Evolutionary conservation across 352 stramenopile species (phyloP).

Genomic region (Phytopythium boreale): DNA sequence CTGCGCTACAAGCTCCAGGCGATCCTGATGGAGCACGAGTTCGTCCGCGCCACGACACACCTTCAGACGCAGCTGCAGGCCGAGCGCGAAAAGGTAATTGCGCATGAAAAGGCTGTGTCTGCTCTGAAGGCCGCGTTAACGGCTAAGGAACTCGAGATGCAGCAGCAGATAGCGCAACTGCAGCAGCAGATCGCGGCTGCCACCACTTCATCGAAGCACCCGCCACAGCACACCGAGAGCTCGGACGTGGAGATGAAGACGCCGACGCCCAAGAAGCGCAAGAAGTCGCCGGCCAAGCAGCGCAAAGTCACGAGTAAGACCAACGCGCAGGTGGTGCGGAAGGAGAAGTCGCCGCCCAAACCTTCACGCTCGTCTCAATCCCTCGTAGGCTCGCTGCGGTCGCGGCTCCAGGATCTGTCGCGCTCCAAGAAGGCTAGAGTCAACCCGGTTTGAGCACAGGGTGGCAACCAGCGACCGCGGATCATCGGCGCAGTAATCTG

Average conservation of each 20-base stretch:
- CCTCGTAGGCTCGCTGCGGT: slow-evolving; percentile 49
- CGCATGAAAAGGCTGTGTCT: slow-evolving; percentile 8
- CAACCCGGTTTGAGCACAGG: slow-evolving; percentile 31
- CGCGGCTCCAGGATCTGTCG: slow-evolving; percentile 40
- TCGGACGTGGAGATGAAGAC: slow-evolving; percentile 35
- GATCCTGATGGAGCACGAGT: slow-evolving; percentile 52
- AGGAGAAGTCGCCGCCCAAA: slow-evolving; percentile 28
- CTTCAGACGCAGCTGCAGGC: slow-evolving; percentile 40
- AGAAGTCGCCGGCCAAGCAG: slow-evolving; percentile 50
- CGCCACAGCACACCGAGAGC: slow-evolving; percentile 1
- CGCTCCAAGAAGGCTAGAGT: slow-evolving; percentile 51
- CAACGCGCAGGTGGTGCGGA: slow-evolving; percentile 30
- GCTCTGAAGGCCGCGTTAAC: slow-evolving; percentile 54
- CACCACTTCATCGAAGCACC: slow-evolving; percentile 7
- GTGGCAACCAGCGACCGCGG: neutral
- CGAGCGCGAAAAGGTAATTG: slow-evolving; percentile 67
- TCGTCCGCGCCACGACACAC: slow-evolving; percentile 20
- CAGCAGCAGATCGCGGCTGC: slow-evolving; percentile 30
- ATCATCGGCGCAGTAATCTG: too few species aligned
- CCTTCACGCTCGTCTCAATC: slow-evolving; percentile 40
- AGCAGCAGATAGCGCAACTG: slow-evolving; percentile 57
- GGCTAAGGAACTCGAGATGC: slow-evolving; percentile 68
- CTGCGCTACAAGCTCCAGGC: slow-evolving; percentile 52
- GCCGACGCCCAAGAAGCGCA: slow-evolving; percentile 29
- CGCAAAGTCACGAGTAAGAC: slow-evolving; percentile 46